Evolutionary conservation across 2,329 filamentous ascomycete genomes (phyloP), one percentile per base, ranked within the genome.

Genomic region (Aspergillus aculeatus): DNA sequence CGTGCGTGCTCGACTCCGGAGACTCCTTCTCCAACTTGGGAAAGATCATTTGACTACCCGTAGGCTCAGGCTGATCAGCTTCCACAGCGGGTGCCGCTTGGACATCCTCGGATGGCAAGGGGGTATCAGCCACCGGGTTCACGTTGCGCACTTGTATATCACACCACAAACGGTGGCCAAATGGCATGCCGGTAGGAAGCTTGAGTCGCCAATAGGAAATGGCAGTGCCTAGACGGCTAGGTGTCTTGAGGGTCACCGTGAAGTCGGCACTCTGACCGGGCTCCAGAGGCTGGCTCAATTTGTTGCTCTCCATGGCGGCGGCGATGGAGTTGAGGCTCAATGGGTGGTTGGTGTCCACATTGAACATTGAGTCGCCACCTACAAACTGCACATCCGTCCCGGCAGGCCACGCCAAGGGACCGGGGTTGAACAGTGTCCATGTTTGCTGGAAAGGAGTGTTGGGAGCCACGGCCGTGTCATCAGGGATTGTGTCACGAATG

Each of bases 121-220:
- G 32, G n/a, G 47, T n/a, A 10, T 58, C 49, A 31, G 54, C 54
- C 16, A 54, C 61, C 57, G 59, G 50, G 6, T 16, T 31, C 12
- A 63, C 66, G 3, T 63, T 68, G 64, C 72, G 66, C 59, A 97
- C 91, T 54, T 86, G 84, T 64, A 99, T 86, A 66, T 98, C 92
- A 73, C 94, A 97, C 94, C 94, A 99, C 51, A 99, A 82, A 70
- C 92, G 90, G 79, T 97, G 91, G 44, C 95, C 95, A 66, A 98
- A 97, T 65, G 91, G 89, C 64, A 84, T 81, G 24, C 93, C 93
- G 59, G 91, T 87, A 7, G 87, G 83, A 60, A 91, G 87, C 68
- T 93, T 96, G 66, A 99, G 81, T 63, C 94, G 92, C 95, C 95
- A 99, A 83, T 97, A 97, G 1, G 95, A 98, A 71, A 96, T 95